phyloP scores from a whole-genome alignment of 495 filamentous ascomycete genomes.

The Elaphomyces granulatus region DNA sequence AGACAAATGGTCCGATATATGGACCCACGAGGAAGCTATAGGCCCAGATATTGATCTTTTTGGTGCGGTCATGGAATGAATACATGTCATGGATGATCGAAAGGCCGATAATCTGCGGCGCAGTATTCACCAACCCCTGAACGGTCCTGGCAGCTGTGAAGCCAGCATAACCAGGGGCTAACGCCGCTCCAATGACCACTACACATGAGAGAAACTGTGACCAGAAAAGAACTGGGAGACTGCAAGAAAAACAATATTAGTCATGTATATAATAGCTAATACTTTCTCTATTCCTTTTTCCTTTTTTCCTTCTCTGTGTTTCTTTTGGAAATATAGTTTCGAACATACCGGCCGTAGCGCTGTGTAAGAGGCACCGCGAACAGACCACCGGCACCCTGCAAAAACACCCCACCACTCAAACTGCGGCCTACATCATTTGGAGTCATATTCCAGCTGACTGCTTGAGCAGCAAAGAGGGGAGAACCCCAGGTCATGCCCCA shows the following conservation, averaged over 20 bases:
- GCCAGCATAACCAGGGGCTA: constrained; percentile 27
- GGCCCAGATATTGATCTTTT: constrained; percentile 36
- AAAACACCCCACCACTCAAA: constrained; percentile 35
- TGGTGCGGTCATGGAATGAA: constrained; percentile 30
- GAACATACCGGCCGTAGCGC: constrained; percentile 31
- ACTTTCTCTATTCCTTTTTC: no score
- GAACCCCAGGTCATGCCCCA: constrained; percentile 37
- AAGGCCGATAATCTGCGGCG: constrained; percentile 33
- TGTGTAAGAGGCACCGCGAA: constrained; percentile 36
- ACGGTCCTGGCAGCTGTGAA: constrained; percentile 39
- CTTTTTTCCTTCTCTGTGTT: no score
- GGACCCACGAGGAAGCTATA: constrained; percentile 28
- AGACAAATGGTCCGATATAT: constrained; percentile 32
- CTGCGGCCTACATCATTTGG: constrained; percentile 29
- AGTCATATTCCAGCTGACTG: constrained; percentile 32
- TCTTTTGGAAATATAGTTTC: no score
- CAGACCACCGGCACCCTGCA: constrained; percentile 40
- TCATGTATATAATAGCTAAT: no score
- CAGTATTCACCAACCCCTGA: constrained; percentile 35
- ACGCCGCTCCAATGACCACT: constrained; percentile 32
- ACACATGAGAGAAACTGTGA: constrained; percentile 34
- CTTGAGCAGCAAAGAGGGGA: constrained; percentile 34
- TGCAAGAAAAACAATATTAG: constrained; percentile 10
- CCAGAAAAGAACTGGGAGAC: constrained; percentile 37
- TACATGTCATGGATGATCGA: constrained; percentile 36